Conservation (phyloP, 176 grass and related monocot species). For the Triticum timopheevii region DNA sequence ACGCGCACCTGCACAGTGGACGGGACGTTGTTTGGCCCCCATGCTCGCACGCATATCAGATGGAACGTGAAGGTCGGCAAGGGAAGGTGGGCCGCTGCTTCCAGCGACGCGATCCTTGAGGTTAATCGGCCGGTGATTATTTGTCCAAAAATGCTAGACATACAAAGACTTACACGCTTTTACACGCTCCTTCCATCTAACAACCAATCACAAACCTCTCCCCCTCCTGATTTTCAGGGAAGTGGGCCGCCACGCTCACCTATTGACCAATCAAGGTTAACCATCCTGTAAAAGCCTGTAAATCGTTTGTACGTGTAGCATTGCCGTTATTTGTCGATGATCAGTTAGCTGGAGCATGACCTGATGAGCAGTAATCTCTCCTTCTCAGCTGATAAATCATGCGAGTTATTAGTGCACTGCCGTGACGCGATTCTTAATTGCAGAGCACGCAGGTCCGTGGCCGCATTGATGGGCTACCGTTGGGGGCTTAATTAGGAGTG, state of each 20-base stretch:
- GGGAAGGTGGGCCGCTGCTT: neutral
- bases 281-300: too few species aligned
- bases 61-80: slow-evolving; percentile 35
- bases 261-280: too few species aligned
- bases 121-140: too few species aligned
- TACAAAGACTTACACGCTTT: too few species aligned
- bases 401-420: neutral
- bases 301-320: too few species aligned
- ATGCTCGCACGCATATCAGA: neutral
- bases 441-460: neutral
- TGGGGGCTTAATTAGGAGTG: neutral
- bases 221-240: too few species aligned
- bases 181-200: too few species aligned
- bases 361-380: neutral
- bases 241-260: too few species aligned
- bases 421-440: neutral
- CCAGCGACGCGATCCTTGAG: neutral
- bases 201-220: too few species aligned
- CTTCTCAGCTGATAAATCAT: neutral
- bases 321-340: too few species aligned
- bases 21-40: neutral
- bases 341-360: too few species aligned
- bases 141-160: too few species aligned
- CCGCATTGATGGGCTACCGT: slow-evolving; percentile 6
- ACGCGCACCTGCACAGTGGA: neutral